Percentiles rank a stretch among this genome's conserved stretches.
Conservation (phyloP, 495 filamentous ascomycete genomes). For the Annulohypoxylon bovei region DNA sequence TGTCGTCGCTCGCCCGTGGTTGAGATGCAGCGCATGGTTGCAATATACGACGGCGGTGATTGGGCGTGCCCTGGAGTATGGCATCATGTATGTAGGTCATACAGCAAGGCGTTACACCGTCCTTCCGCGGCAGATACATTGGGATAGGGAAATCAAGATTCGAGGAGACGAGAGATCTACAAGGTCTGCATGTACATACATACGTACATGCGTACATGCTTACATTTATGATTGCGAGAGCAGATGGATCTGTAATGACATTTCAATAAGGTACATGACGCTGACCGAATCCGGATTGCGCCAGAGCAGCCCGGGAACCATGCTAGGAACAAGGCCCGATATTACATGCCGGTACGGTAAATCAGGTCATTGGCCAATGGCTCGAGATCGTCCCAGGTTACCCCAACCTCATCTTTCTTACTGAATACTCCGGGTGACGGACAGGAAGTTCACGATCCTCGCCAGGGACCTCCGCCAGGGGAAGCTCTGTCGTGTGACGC, state of each 20-base stretch:
- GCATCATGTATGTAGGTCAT: slow-evolving; percentile 46
- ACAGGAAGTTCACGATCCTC: slow-evolving; percentile 37
- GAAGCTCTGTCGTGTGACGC: slow-evolving; percentile 38
- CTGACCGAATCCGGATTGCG: slow-evolving; percentile 42
- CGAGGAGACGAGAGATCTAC: slow-evolving; percentile 40
- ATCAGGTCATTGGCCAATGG: slow-evolving; percentile 45
- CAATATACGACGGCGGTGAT: slow-evolving; percentile 30
- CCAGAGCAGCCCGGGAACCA: slow-evolving; percentile 39
- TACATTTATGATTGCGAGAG: slow-evolving; percentile 14
- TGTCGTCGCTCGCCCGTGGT: slow-evolving; percentile 34
- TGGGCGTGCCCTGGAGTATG: slow-evolving; percentile 33
- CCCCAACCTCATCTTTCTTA: slow-evolving; percentile 39
- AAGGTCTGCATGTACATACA: slow-evolving; percentile 38
- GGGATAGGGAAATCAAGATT: slow-evolving; percentile 39
- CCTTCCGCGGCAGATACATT: slow-evolving; percentile 39
- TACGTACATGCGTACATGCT: slow-evolving; percentile 29
- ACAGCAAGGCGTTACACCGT: slow-evolving; percentile 41
- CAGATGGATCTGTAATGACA: slow-evolving; percentile 37
- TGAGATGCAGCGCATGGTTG: slow-evolving; percentile 34
- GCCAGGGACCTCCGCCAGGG: slow-evolving; percentile 32
- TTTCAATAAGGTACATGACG: slow-evolving; percentile 33
- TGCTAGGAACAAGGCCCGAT: slow-evolving; percentile 44
- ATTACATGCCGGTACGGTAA: slow-evolving; percentile 43
- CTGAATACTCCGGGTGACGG: slow-evolving; percentile 31
- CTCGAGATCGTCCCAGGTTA: slow-evolving; percentile 43